Evolutionary conservation across 2,329 filamentous ascomycete species (phyloP), one percentile per base, ranked within the genome.

Genomic region (Aspergillus transmontanensis): DNA sequence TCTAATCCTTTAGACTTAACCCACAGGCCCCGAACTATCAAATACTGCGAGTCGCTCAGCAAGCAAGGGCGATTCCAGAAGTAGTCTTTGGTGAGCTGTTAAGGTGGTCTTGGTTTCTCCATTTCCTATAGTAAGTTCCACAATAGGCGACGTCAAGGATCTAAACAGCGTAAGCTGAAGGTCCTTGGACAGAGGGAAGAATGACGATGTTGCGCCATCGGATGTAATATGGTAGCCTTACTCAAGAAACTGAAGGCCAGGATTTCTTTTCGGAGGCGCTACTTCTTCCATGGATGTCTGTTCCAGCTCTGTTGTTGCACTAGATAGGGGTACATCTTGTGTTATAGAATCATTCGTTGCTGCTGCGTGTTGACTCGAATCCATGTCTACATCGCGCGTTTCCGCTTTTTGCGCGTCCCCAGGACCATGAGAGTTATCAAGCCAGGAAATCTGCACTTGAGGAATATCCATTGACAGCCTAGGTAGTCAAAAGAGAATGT

Each of bases 81-180:
- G 83, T 30, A 97, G 84, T 3, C 83, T 89, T 79, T 96, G 90
- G 77, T 97, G 94, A 7, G 92, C 92, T 28, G 87, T 89, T 63
- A 97, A 84, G 36, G 88, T 82, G 11, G 87, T 88, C 70, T 86
- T 83, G 1, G 80, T 76, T 5, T 87, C 86, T 61, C 84, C 88
- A 55, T 79, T 78, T 14, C 90, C 90, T 23, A 93, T 83, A n/a
- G 88, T 73, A 32, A 93, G 78, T 19, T 87, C 87, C 36, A 93
- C 86, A 12, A 92, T 82, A 0, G 91, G 90, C 66, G 89, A 92
- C 66, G 82, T 85, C 26, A 93, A 82, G 70, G 90, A 91, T 32
- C 77, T 79, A 48, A 16, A 30, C 19, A 39, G 26, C 21, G 34
- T 70, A 53, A 69, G 66, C 34, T 32, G 28, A 51, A 51, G 19